Conservation (phyloP, 768 basidiomycete genomes). For the Pisolithus tinctorius region DNA sequence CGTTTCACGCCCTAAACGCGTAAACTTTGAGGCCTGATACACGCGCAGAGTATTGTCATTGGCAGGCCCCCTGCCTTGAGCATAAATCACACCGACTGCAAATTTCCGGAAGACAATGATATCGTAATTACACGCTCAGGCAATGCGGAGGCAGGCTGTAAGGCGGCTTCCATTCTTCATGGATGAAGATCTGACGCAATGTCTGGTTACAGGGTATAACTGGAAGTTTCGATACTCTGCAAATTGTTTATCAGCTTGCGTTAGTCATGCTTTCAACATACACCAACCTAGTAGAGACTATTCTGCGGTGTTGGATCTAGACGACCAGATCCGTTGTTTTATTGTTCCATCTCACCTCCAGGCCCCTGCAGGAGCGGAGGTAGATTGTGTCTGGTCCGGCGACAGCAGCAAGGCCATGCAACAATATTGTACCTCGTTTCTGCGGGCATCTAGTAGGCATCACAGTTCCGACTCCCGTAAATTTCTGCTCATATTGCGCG, state of each 20-base stretch:
- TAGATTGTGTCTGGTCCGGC: conserved; percentile 12
- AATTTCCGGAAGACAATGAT: conserved; percentile 42
- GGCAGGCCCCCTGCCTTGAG: conserved; percentile 44
- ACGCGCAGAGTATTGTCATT: conserved; percentile 37
- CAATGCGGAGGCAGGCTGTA: conserved; percentile 38
- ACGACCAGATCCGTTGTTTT: conserved; percentile 57
- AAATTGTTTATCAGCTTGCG: conserved; percentile 37
- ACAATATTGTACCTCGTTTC: conserved; percentile 36
- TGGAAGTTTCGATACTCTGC: conserved; percentile 44
- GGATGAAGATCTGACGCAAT: conserved; percentile 11
- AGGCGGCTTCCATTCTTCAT: conserved; percentile 8
- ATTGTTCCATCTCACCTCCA: conserved; percentile 43
- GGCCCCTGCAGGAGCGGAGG: conserved; percentile 20
- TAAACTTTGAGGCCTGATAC: not conserved
- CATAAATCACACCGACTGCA: conserved; percentile 45
- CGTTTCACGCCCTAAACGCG: conserved; percentile 9
- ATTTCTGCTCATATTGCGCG: not conserved
- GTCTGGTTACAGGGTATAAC: conserved; percentile 27
- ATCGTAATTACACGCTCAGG: conserved; percentile 26
- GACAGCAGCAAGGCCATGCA: conserved; percentile 26
- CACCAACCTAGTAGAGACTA: conserved; percentile 38
- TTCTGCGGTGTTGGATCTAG: conserved; percentile 46
- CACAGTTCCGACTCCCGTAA: not conserved
- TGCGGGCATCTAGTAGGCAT: conserved; percentile 45
- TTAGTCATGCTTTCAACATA: conserved; percentile 36